Evolutionary conservation across 495 filamentous ascomycete species (phyloP).

Genomic region (Penicillium silybi): DNA sequence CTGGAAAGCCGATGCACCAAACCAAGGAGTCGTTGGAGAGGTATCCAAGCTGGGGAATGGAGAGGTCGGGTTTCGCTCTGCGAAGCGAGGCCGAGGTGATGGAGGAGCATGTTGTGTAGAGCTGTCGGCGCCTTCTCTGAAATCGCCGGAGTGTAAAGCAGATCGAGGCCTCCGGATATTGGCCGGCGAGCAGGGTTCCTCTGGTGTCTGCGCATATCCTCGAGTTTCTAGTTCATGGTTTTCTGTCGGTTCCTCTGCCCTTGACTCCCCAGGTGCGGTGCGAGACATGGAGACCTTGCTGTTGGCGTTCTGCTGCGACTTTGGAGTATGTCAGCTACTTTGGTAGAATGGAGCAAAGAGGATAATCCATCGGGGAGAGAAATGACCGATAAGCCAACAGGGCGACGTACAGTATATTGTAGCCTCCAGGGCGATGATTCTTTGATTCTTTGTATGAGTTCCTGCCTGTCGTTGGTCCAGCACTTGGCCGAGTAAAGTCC

Average conservation of each 20-base stretch:
- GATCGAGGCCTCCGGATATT: slow-evolving; percentile 82
- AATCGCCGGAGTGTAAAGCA: slow-evolving; percentile 86
- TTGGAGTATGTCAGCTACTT: slow-evolving; percentile 6
- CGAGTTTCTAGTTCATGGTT: slow-evolving; percentile 5
- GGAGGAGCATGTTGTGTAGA: slow-evolving; percentile 25
- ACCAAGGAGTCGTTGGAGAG: slow-evolving; percentile 51
- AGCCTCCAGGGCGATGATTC: slow-evolving; percentile 74
- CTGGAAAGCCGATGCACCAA: slow-evolving; percentile 27
- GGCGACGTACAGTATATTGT: slow-evolving; percentile 55
- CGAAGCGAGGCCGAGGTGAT: slow-evolving; percentile 19
- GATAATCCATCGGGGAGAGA: neutral
- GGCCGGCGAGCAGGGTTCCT: slow-evolving; percentile 34
- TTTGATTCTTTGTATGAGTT: slow-evolving; percentile 84
- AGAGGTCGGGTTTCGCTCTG: slow-evolving; percentile 11
- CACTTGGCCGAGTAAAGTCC: slow-evolving; percentile 14
- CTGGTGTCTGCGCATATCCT: slow-evolving; percentile 1
- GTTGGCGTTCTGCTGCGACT: slow-evolving; percentile 5
- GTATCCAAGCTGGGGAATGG: slow-evolving; percentile 29
- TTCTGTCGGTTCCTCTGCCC: neutral
- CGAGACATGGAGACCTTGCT: slow-evolving; percentile 5
- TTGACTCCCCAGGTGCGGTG: slow-evolving; percentile 3
- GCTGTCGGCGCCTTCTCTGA: slow-evolving; percentile 62
- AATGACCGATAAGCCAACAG: neutral
- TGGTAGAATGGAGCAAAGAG: neutral
- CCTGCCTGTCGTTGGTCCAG: slow-evolving; percentile 55